These are phyloP conservation scores for Metarhizium rileyi DNA, from an alignment of 2,329 filamentous ascomycete species.

Conservation along the genomic window DNA sequence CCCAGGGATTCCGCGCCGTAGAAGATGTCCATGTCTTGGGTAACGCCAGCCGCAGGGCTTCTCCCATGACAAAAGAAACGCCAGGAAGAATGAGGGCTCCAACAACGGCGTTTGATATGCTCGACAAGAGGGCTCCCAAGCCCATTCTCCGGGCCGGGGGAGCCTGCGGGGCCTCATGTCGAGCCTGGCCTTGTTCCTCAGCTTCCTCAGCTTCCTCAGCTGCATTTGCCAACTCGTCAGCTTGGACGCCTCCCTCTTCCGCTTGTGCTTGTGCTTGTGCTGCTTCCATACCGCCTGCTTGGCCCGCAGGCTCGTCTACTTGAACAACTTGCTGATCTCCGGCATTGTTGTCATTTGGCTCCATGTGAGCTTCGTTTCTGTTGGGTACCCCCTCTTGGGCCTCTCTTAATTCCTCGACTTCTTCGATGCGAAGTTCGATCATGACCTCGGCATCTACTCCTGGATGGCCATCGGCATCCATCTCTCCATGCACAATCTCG, in stretches of 20 bases:
- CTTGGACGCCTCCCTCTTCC: background rate
- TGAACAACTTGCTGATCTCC: background rate
- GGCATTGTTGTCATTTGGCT: background rate
- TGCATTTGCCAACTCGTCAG: background rate
- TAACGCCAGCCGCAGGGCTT: conserved; percentile 57
- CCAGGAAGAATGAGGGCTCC: conserved; percentile 65
- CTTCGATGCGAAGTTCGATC: conserved; percentile 25
- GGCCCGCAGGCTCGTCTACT: background rate
- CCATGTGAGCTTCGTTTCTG: conserved; percentile 20
- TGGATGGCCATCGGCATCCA: conserved; percentile 12
- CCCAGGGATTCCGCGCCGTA: conserved; percentile 19
- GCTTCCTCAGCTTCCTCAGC: background rate
- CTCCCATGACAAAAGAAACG: conserved; percentile 70
- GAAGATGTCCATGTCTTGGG: conserved; percentile 57
- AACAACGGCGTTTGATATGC: conserved; percentile 39
- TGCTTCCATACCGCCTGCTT: background rate
- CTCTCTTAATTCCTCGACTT: conserved; percentile 15
- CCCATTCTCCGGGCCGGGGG: conserved; percentile 24
- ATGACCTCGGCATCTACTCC: conserved; percentile 16
- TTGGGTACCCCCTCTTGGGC: conserved; percentile 28
- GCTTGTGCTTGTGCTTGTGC: background rate
- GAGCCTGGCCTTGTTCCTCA: conserved; percentile 12
- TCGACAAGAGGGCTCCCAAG: conserved; percentile 28
- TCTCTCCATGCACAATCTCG: conserved; percentile 9
- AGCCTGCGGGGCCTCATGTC: conserved; percentile 24